phyloP scores from a whole-genome alignment of 495 filamentous ascomycete genomes.

The Geoglossum glabrum region DNA sequence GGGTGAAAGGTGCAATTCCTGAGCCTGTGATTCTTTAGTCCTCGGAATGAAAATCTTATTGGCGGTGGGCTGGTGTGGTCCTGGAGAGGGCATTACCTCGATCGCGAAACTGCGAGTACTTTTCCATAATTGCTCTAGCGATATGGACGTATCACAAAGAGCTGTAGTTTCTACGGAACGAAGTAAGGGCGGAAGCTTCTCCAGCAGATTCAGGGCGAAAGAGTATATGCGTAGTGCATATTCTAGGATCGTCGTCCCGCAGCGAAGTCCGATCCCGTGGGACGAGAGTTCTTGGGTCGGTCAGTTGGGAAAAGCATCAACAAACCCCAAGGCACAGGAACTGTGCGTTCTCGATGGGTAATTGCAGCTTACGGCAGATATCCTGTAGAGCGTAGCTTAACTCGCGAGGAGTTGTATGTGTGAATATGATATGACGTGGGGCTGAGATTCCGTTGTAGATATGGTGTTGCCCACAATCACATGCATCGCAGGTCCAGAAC shows the following conservation, averaged over 20 bases:
- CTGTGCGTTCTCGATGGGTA: not conserved
- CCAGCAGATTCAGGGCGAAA: not conserved
- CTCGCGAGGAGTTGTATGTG: not conserved
- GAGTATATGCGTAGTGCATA: not conserved
- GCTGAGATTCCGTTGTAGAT: no score
- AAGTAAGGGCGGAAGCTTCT: not conserved
- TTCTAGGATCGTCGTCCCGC: not conserved
- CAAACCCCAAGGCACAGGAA: not conserved
- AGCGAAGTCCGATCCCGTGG: no score
- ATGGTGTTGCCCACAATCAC: no score
- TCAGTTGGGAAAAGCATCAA: not conserved
- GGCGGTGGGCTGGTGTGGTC: not conserved
- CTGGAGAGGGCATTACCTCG: conserved; percentile 37
- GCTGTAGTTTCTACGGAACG: not conserved
- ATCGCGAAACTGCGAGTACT: conserved; percentile 90
- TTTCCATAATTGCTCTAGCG: conserved; percentile 50
- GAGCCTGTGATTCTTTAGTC: conserved; percentile 37
- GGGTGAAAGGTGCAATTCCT: conserved; percentile 89
- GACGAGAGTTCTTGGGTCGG: not conserved
- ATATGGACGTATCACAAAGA: no score
- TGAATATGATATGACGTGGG: no score
- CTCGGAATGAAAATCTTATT: not conserved
- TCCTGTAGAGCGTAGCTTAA: not conserved
- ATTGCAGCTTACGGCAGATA: not conserved
- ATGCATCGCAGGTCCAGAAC: no score